Evolutionary conservation across 257 asterid species (phyloP).

Genomic region (Solanum paucissectum): DNA sequence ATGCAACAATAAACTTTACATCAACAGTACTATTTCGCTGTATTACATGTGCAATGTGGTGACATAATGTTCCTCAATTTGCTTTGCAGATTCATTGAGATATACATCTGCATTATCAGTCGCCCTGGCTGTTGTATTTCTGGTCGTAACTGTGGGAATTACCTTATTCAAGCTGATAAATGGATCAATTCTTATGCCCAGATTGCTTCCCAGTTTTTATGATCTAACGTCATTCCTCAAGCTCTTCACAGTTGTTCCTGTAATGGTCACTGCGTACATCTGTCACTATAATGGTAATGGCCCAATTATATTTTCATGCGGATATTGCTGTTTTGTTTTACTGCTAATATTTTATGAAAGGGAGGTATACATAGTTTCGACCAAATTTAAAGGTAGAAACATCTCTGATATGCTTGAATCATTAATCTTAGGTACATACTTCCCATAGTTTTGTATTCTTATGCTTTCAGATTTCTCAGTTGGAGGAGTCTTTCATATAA

Average conservation of each 20-base stretch:
- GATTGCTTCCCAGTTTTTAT: conserved; percentile 51
- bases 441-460: neutral
- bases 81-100: conserved; percentile 68
- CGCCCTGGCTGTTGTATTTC: conserved; percentile 74
- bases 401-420: neutral
- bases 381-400: neutral
- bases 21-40: conserved; percentile 1
- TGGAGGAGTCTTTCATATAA: neutral
- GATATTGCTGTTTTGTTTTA: neutral
- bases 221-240: conserved; percentile 39
- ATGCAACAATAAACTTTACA: neutral
- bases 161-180: conserved; percentile 55
- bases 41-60: neutral
- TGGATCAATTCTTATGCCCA: conserved; percentile 57
- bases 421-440: neutral
- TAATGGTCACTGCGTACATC: conserved; percentile 75
- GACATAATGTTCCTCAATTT: neutral
- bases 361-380: neutral
- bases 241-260: conserved; percentile 76
- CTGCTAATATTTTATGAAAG: neutral
- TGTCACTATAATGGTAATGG: conserved; percentile 79
- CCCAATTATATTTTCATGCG: neutral
- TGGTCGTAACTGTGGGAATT: conserved; percentile 61
- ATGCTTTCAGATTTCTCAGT: neutral
- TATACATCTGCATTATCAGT: conserved; percentile 76